Evolutionary conservation across 164 flowering plant species (phyloP), one percentile per base, ranked within the genome.

Genomic region (Berberis vulgaris): DNA sequence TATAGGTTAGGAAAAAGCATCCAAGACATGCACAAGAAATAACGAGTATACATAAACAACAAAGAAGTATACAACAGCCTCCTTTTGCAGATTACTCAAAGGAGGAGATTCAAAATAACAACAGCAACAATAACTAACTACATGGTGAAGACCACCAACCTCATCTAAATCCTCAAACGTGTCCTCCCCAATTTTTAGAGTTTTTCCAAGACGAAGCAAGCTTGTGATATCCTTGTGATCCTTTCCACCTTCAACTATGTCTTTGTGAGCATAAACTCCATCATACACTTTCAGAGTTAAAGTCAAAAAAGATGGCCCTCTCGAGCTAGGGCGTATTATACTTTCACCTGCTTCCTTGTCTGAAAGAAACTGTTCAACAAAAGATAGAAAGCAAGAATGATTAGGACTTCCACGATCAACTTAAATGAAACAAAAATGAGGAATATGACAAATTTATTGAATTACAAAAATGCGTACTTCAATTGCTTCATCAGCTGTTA

Each of bases 131-230:
- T 38, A 1, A 40, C 2, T 3, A 11, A 8, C 9, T 10, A 61
- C 2, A 26, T 7, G 4, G 47, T 13, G 38, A 45, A 52, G 13
- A 26, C n/a, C 43, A 50, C 54, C 43, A 70, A 76, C 79, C 96
- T 91, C 99, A 74, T 94, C 99, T 64, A 94, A 76, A 80, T 91
- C 97, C 76, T 91, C 97, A 74, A 89, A 94, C 40, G 94, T 84
- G 66, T 94, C 96, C 50, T 91, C 97, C 69, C 92, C 97, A 61
- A 95, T 95, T 79, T 84, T 95, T 67, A 91, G 65, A 43, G 87
- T 89, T 74, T 91, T 95, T 52, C 97, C 97, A 40, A 95, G 80
- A 10, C 92, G 85, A 73, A 91, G 90, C 68, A 89, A 76, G 83
- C 97, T 88, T n/a, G 92, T 84, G 12, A 95, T 86, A 72, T 95